Conservation (phyloP, 2,329 filamentous ascomycete species). For the Aureobasidium sp. region DNA sequence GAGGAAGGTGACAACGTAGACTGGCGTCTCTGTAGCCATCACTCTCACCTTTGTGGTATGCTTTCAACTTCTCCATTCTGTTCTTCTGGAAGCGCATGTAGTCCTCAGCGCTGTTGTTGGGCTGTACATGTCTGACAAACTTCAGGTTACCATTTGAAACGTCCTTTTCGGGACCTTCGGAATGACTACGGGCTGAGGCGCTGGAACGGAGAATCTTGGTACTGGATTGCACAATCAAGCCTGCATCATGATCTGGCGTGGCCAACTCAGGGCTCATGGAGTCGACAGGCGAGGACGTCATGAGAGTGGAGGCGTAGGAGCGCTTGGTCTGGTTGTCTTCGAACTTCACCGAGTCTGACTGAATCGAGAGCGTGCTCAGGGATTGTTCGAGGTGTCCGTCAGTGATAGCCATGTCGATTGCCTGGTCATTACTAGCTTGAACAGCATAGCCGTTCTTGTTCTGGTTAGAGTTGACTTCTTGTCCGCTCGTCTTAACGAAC, state of each 20-base stretch:
- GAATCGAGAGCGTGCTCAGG: neutral
- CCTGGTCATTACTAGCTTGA: neutral
- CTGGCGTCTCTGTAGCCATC: conserved; percentile 22
- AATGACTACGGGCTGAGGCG: neutral
- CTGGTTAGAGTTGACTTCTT: neutral
- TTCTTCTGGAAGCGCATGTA: conserved; percentile 25
- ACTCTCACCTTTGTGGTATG: conserved; percentile 12
- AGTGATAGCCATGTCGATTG: neutral
- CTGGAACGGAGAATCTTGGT: conserved; percentile 19
- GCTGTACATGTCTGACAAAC: conserved; percentile 18
- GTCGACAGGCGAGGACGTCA: conserved; percentile 14
- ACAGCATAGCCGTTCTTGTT: conserved; percentile 3
- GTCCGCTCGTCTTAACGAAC: neutral
- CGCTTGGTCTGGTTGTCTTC: conserved; percentile 6
- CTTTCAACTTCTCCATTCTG: conserved; percentile 17
- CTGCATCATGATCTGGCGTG: conserved; percentile 23
- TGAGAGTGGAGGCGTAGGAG: conserved; percentile 26
- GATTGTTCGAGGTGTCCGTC: neutral
- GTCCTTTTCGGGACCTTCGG: neutral
- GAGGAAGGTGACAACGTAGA: conserved; percentile 26
- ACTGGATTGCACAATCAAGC: conserved; percentile 10
- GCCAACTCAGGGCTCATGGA: conserved; percentile 22
- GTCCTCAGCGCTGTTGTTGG: conserved; percentile 18
- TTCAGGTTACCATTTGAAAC: neutral
- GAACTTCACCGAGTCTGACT: neutral